A percentile compares a stretch with the other conserved stretches of the same genome.
Evolutionary conservation across 345 rosid genomes (phyloP).

Genomic region (Citrus reticulata): DNA sequence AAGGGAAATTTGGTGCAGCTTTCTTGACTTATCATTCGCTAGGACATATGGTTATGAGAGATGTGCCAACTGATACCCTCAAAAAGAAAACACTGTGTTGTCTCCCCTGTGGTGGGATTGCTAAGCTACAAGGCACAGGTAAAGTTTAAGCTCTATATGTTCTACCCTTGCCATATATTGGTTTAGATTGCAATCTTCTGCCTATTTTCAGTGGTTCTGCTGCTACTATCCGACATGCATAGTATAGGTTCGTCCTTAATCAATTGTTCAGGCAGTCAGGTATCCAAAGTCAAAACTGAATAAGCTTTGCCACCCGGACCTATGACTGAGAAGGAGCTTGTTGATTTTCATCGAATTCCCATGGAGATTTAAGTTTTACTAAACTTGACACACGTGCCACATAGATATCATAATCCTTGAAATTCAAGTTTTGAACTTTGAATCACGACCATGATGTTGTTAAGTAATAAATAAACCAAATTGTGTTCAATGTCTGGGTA

Average conservation of each 20-base stretch:
- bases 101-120: conserved; percentile 24
- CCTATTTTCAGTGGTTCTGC: background rate
- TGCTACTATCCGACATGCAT: too few relatives aligned
- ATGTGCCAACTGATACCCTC: conserved; percentile 10
- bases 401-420: background rate
- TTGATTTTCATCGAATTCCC: background rate
- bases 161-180: background rate
- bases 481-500: background rate
- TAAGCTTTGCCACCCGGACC: too few relatives aligned
- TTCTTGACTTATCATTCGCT: conserved; percentile 31
- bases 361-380: background rate
- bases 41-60: conserved; percentile 9
- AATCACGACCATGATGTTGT: background rate
- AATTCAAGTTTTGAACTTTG: background rate
- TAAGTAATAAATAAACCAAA: background rate
- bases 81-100: background rate
- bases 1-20: conserved; percentile 20
- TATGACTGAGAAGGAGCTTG: too few relatives aligned
- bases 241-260: too few relatives aligned
- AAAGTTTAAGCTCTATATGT: background rate
- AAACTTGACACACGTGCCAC: background rate
- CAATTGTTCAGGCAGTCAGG: too few relatives aligned
- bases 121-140: conserved; percentile 26
- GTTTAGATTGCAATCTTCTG: background rate
- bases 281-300: too few relatives aligned